These are phyloP conservation scores for Stachybotrys echinatus DNA, from an alignment of 2,329 filamentous ascomycete species.

Conservation along the genomic window DNA sequence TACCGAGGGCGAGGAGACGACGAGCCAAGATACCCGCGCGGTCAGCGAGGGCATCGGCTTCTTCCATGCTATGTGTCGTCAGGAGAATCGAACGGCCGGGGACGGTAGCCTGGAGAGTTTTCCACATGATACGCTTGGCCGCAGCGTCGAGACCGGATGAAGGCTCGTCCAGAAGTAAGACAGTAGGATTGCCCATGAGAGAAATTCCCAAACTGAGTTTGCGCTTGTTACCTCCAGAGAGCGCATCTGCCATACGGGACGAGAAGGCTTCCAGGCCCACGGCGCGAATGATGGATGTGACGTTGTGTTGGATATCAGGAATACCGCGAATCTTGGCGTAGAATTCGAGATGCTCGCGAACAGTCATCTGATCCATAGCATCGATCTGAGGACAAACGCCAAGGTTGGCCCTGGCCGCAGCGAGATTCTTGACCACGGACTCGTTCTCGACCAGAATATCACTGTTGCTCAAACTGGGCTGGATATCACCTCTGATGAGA, in stretches of 20 bases:
- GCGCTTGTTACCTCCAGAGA: slow-evolving; percentile 87
- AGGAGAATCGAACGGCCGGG: slow-evolving; percentile 75
- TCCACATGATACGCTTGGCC: slow-evolving; percentile 90
- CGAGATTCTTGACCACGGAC: slow-evolving; percentile 66
- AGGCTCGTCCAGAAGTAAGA: slow-evolving; percentile 85
- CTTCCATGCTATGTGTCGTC: slow-evolving; percentile 93
- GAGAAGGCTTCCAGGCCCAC: slow-evolving; percentile 71
- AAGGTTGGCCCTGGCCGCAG: slow-evolving; percentile 67
- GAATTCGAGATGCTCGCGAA: slow-evolving; percentile 78
- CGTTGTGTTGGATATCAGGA: slow-evolving; percentile 68
- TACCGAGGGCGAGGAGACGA: slow-evolving; percentile 80
- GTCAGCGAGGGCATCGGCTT: slow-evolving; percentile 81
- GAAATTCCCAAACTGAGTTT: slow-evolving; percentile 87
- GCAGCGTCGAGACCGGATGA: slow-evolving; percentile 85
- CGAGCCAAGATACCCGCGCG: slow-evolving; percentile 81
- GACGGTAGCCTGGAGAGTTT: slow-evolving; percentile 67
- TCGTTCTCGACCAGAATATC: slow-evolving; percentile 76
- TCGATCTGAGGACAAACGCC: slow-evolving; percentile 91
- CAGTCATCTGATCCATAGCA: slow-evolving; percentile 87
- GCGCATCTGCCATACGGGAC: slow-evolving; percentile 68
- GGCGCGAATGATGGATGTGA: slow-evolving; percentile 68
- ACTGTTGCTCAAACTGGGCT: slow-evolving; percentile 64
- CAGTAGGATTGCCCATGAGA: slow-evolving; percentile 84
- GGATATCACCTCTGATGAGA: slow-evolving; percentile 82
- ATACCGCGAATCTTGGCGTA: slow-evolving; percentile 84